These are phyloP conservation scores for Combretum micranthum DNA, from an alignment of 345 rosid species.

Conservation along the genomic window DNA sequence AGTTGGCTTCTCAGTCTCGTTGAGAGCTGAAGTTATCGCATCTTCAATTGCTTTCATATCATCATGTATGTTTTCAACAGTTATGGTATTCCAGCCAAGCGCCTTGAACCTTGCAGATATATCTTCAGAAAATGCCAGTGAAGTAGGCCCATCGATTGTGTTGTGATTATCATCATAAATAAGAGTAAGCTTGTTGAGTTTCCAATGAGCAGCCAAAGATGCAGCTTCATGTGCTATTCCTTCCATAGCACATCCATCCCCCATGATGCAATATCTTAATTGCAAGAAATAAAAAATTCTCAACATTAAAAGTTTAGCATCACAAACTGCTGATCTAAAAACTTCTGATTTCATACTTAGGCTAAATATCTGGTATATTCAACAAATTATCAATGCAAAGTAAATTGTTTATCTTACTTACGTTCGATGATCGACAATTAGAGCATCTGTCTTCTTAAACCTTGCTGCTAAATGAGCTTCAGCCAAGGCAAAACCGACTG, in stretches of 20 bases:
- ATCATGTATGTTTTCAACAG: slow-evolving; percentile 13
- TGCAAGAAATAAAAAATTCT: not conserved
- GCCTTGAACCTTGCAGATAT: slow-evolving; percentile 24
- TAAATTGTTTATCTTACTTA: not conserved
- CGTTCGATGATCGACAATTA: slow-evolving; percentile 26
- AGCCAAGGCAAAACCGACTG: slow-evolving; percentile 33
- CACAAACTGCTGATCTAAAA: too few species aligned
- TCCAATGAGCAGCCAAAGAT: slow-evolving; percentile 36
- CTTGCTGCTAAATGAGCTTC: slow-evolving; percentile 35
- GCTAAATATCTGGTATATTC: too few species aligned
- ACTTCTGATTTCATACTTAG: too few species aligned
- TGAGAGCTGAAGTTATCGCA: slow-evolving; percentile 12
- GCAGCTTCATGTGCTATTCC: slow-evolving; percentile 38
- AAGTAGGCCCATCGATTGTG: slow-evolving; percentile 27
- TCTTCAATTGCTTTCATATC: slow-evolving; percentile 14
- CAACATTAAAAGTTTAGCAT: too few species aligned
- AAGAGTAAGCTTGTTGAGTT: slow-evolving; percentile 28
- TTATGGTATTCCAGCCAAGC: slow-evolving; percentile 30
- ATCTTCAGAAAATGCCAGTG: slow-evolving; percentile 27
- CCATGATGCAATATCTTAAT: slow-evolving; percentile 25
- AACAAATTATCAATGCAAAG: not conserved
- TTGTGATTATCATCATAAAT: slow-evolving; percentile 33
- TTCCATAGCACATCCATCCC: slow-evolving; percentile 47
- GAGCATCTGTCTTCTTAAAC: slow-evolving; percentile 31
- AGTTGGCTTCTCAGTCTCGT: slow-evolving; percentile 23